A percentile compares a stretch with the other conserved stretches of the same genome.
Conservation (phyloP, 768 basidiomycete species). For the Kwoniella bestiolae region DNA sequence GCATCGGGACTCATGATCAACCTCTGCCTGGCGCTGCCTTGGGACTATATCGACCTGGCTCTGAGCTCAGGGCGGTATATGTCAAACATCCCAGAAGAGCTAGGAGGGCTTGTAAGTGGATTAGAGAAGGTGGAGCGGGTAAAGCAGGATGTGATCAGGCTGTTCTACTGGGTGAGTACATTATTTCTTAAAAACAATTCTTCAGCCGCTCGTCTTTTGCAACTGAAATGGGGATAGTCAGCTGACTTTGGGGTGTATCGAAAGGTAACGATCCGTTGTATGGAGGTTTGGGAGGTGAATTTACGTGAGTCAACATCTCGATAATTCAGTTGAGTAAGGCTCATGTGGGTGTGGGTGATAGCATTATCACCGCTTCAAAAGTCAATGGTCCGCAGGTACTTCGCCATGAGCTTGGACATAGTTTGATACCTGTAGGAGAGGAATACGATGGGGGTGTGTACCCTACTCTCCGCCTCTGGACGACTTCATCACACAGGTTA, state of each 20-base stretch:
- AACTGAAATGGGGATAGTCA: not conserved
- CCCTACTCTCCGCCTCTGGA: not conserved
- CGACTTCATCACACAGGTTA: not conserved
- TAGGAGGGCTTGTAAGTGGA: slow-evolving; percentile 45
- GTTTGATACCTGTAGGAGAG: slow-evolving; percentile 53
- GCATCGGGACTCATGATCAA: slow-evolving; percentile 45
- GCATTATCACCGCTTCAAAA: slow-evolving; percentile 53
- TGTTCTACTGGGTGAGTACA: slow-evolving; percentile 45
- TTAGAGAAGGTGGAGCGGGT: slow-evolving; percentile 24
- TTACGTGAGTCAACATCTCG: slow-evolving; percentile 42
- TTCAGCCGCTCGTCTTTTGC: not conserved
- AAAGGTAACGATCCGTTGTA: slow-evolving; percentile 52
- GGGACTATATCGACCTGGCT: slow-evolving; percentile 53
- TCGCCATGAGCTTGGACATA: slow-evolving; percentile 54
- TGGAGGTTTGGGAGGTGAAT: slow-evolving; percentile 56
- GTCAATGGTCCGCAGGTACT: slow-evolving; percentile 55
- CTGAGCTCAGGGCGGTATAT: slow-evolving; percentile 53
- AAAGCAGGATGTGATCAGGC: slow-evolving; percentile 54
- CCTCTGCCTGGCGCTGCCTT: slow-evolving; percentile 38
- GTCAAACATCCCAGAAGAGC: slow-evolving; percentile 43
- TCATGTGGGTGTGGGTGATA: not conserved
- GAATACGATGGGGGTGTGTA: slow-evolving; percentile 55
- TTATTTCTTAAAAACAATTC: not conserved
- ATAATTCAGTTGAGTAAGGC: not conserved
- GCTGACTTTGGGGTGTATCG: not conserved